Percentiles rank a stretch among this genome's conserved stretches.
Conservation (phyloP, 805 yeast genomes). For the Metschnikowia cubensis region DNA sequence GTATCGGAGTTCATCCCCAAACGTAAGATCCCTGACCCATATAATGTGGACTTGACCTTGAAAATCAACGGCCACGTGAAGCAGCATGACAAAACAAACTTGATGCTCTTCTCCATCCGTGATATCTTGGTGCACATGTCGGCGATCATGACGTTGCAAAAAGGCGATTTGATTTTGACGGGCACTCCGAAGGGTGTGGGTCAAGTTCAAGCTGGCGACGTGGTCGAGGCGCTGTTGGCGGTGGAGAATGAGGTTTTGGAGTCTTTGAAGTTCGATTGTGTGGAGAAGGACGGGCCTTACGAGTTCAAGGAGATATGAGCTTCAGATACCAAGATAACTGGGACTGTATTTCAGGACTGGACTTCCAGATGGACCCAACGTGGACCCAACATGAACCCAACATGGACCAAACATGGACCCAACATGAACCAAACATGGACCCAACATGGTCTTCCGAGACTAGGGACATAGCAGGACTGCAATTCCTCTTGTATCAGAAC, state of each 20-base stretch:
- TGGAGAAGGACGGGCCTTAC: constrained; percentile 47
- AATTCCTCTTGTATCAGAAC: too few relatives aligned
- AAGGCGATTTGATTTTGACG: constrained; percentile 87
- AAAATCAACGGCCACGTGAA: constrained; percentile 65
- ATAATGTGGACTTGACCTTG: constrained; percentile 59
- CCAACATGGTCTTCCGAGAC: too few relatives aligned
- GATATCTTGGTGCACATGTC: constrained; percentile 77
- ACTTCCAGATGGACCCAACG: too few relatives aligned
- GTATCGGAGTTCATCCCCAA: constrained; percentile 72
- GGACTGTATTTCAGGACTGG: too few relatives aligned
- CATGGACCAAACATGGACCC: too few relatives aligned
- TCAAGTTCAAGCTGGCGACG: constrained; percentile 71
- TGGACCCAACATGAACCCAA: too few relatives aligned
- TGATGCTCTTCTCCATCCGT: constrained; percentile 89
- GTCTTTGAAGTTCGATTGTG: constrained; percentile 48
- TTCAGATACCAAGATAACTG: neutral
- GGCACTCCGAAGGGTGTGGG: constrained; percentile 99
- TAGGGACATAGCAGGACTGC: too few relatives aligned
- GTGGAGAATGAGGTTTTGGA: constrained; percentile 55
- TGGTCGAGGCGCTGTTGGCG: constrained; percentile 57
- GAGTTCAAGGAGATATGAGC: constrained; percentile 29
- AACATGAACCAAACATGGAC: too few relatives aligned
- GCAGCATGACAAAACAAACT: constrained; percentile 70
- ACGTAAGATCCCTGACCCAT: constrained; percentile 63
- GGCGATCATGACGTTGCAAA: constrained; percentile 82